Evolutionary conservation across 129 eudicot species (phyloP).

Genomic region (Pseudognaphalium luteoalbum): DNA sequence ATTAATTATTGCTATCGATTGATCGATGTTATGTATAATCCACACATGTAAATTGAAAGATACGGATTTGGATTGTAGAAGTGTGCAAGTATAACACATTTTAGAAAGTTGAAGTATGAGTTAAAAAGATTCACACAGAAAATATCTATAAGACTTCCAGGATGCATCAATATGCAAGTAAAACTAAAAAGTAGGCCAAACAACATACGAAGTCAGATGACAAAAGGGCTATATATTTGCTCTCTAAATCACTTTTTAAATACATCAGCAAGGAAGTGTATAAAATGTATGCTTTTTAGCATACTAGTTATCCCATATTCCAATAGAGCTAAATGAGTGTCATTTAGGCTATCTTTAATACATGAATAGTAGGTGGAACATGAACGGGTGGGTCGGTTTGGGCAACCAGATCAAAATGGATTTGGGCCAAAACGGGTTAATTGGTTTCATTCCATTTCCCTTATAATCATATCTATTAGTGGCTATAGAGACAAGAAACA

Average conservation of each 20-base stretch:
- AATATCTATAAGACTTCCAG: no score
- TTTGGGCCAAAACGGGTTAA: no score
- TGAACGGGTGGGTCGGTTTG: no score
- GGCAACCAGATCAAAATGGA: no score
- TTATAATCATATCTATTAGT: no score
- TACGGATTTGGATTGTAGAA: not conserved
- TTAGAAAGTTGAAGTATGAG: not conserved
- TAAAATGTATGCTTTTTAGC: no score
- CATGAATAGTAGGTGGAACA: not conserved
- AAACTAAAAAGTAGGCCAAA: not conserved
- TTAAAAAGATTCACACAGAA: not conserved
- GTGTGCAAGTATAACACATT: not conserved
- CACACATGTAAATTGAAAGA: constrained; percentile 1
- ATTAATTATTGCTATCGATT: constrained; percentile 7
- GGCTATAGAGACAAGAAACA: not conserved
- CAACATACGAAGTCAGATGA: no score
- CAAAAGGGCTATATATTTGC: no score
- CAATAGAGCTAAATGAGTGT: not conserved
- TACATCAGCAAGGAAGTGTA: no score
- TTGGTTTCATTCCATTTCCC: no score
- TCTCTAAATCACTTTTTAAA: no score
- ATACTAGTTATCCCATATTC: no score
- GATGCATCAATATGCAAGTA: not conserved
- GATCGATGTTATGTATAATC: constrained; percentile 6
- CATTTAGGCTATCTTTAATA: not conserved